phyloP scores from a whole-genome alignment of 768 basidiomycete species.

The Pleurotus platypus region DNA sequence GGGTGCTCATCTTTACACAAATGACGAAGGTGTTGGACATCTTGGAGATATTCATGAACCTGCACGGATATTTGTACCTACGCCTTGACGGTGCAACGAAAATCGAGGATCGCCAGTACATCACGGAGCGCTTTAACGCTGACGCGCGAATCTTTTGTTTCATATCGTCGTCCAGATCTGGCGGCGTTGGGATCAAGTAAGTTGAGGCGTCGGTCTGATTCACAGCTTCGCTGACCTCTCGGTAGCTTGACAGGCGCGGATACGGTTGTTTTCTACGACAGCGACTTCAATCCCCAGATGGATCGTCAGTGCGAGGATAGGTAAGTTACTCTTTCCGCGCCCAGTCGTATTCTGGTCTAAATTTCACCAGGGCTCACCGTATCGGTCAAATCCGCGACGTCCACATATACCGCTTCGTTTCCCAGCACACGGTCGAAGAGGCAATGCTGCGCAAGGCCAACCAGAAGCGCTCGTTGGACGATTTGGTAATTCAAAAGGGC shows the following conservation, averaged over 20 bases:
- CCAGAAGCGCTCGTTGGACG: constrained; percentile 90
- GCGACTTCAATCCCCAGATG: constrained; percentile 97
- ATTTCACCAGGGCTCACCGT: constrained; percentile 75
- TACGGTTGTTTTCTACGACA: constrained; percentile 97
- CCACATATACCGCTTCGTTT: constrained; percentile 93
- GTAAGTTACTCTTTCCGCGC: constrained; percentile 30
- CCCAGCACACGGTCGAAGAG: constrained; percentile 89
- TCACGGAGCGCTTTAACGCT: constrained; percentile 84
- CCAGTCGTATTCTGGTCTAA: background rate
- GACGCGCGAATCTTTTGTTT: constrained; percentile 82
- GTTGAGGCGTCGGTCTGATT: constrained; percentile 17
- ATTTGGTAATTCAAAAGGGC: constrained; percentile 88
- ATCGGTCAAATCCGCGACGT: constrained; percentile 97
- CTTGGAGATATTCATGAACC: constrained; percentile 87
- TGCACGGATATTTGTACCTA: constrained; percentile 90
- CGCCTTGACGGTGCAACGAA: constrained; percentile 94
- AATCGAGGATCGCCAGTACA: constrained; percentile 90
- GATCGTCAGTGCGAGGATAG: constrained; percentile 95
- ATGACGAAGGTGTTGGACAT: constrained; percentile 96
- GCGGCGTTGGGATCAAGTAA: constrained; percentile 94
- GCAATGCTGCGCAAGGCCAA: constrained; percentile 97
- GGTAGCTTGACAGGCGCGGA: constrained; percentile 80
- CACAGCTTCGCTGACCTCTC: background rate
- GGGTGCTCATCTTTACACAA: constrained; percentile 93
- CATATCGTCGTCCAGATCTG: constrained; percentile 77